Percentiles rank a stretch among this genome's conserved stretches.
These are phyloP conservation scores for Calvatia gigantea DNA, from an alignment of 768 basidiomycete genomes.

Conservation along the genomic window DNA sequence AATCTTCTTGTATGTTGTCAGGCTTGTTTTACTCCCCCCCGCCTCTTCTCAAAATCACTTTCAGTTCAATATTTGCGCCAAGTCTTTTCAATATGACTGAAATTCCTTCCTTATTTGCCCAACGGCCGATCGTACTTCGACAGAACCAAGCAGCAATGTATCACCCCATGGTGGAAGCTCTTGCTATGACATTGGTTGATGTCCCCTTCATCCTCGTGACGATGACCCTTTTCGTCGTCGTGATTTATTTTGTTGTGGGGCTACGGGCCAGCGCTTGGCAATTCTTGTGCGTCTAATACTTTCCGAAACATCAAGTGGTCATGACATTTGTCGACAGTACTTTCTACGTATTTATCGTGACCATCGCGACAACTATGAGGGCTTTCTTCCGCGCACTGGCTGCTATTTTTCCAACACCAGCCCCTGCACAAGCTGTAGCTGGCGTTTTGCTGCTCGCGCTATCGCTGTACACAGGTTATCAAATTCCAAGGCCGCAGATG, in stretches of 20 bases:
- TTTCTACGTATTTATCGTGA: constrained; percentile 55
- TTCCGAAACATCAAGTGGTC: constrained; percentile 2
- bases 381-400: constrained; percentile 72
- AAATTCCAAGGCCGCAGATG: constrained; percentile 58
- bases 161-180: constrained; percentile 32
- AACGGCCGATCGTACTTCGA: constrained; percentile 56
- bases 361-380: constrained; percentile 64
- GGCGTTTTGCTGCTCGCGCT: constrained; percentile 34
- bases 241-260: constrained; percentile 61
- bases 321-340: constrained; percentile 37
- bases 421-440: constrained; percentile 60
- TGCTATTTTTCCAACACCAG: constrained; percentile 53
- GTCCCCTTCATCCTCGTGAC: constrained; percentile 52
- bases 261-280: constrained; percentile 52
- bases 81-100: constrained; percentile 64
- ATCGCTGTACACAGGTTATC: constrained; percentile 30
- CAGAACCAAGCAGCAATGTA: constrained; percentile 63
- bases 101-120: constrained; percentile 58
- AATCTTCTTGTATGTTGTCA: constrained; percentile 56
- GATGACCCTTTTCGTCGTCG: constrained; percentile 39
- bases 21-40: not conserved
- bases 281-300: constrained; percentile 52
- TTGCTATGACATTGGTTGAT: constrained; percentile 60
- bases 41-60: constrained; percentile 19
- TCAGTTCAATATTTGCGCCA: constrained; percentile 51